These are phyloP conservation scores for Aspergillus novofumigatus DNA, from an alignment of 2,329 filamentous ascomycete species.

Conservation along the genomic window DNA sequence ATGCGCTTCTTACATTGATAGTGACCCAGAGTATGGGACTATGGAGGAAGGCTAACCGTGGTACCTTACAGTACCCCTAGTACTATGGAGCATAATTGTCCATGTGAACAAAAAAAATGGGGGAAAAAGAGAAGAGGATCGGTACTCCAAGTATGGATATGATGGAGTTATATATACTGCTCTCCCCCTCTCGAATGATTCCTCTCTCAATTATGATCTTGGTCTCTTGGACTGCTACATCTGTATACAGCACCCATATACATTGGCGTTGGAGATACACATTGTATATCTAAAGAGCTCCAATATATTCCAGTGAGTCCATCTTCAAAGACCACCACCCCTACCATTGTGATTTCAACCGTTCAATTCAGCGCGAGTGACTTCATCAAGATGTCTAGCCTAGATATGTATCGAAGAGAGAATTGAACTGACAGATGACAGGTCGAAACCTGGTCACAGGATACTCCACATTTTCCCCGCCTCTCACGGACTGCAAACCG, in stretches of 20 bases:
- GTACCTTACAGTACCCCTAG: background rate
- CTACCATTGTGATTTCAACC: too few species aligned
- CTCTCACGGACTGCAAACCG: constrained; percentile 12
- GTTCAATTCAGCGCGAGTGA: too few species aligned
- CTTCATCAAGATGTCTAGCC: too few species aligned
- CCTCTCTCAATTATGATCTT: background rate
- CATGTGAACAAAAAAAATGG: constrained; percentile 31
- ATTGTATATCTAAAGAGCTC: too few species aligned
- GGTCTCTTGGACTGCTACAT: too few species aligned
- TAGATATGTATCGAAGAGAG: background rate
- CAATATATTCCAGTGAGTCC: too few species aligned
- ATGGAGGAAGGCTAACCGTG: background rate
- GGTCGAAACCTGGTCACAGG: background rate
- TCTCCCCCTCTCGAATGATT: background rate
- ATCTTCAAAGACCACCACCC: too few species aligned
- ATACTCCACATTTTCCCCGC: constrained; percentile 31
- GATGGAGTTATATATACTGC: background rate
- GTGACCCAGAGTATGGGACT: too few species aligned
- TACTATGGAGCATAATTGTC: constrained; percentile 13
- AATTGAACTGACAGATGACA: background rate
- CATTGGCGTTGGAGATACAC: too few species aligned
- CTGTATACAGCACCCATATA: too few species aligned
- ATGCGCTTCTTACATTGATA: too few species aligned
- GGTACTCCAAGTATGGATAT: background rate
- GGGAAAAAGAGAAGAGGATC: constrained; percentile 10